Evolutionary conservation across 768 basidiomycete genomes (phyloP).

Genomic region (Xerocomus potaroensis): DNA sequence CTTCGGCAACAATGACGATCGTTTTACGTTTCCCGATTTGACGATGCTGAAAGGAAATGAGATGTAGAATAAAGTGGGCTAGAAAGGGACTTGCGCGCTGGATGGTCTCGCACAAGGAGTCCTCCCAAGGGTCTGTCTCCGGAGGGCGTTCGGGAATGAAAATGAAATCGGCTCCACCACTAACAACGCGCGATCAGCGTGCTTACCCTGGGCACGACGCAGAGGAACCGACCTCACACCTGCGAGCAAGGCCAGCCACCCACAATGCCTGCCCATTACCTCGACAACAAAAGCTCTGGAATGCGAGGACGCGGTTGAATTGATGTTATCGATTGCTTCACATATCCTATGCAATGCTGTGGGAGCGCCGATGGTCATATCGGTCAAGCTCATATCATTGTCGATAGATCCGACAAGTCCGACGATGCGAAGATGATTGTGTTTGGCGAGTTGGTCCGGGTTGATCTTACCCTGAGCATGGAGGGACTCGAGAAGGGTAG

Average conservation of each 20-base stretch:
- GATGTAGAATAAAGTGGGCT: neutral
- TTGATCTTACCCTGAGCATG: slow-evolving; percentile 71
- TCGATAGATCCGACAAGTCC: slow-evolving; percentile 99
- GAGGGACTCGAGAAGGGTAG: slow-evolving; percentile 69
- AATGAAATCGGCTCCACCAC: slow-evolving; percentile 92
- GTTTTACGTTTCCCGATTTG: slow-evolving; percentile 93
- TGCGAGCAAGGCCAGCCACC: slow-evolving; percentile 95
- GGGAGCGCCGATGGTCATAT: slow-evolving; percentile 93
- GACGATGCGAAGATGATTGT: slow-evolving; percentile 89
- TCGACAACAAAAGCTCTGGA: slow-evolving; percentile 97
- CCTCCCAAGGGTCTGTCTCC: slow-evolving; percentile 75
- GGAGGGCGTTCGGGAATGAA: slow-evolving; percentile 97
- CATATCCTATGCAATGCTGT: slow-evolving; percentile 96
- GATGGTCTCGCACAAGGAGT: slow-evolving; percentile 85
- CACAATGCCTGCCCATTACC: slow-evolving; percentile 99
- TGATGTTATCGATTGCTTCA: slow-evolving; percentile 97
- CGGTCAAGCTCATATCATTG: slow-evolving; percentile 98
- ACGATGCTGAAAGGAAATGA: slow-evolving; percentile 61
- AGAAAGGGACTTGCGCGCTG: slow-evolving; percentile 52
- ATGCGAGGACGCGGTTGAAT: slow-evolving; percentile 93
- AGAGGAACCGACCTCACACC: slow-evolving; percentile 67
- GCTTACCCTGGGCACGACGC: neutral
- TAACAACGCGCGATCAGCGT: slow-evolving; percentile 27
- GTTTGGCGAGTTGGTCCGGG: slow-evolving; percentile 60
- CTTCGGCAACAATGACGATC: slow-evolving; percentile 97